Evolutionary conservation across 2,329 filamentous ascomycete genomes (phyloP).

Genomic region (Botrytis pseudocinerea): DNA sequence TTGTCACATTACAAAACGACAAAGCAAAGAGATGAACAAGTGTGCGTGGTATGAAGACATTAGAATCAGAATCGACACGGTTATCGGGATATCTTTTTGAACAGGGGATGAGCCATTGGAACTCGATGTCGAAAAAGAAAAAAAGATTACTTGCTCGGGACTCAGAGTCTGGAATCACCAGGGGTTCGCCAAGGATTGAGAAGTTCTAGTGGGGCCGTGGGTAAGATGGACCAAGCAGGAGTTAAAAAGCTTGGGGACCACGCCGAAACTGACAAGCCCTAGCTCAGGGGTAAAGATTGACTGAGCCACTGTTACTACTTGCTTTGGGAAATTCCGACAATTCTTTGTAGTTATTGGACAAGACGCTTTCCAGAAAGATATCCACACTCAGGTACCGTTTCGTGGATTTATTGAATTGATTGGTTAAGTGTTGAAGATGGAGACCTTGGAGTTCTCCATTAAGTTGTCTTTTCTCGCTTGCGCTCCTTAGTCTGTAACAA

Average conservation of each 20-base stretch:
- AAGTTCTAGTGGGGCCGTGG: not conserved
- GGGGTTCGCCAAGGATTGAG: slow-evolving; percentile 9
- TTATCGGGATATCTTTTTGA: slow-evolving; percentile 1
- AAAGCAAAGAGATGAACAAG: not conserved
- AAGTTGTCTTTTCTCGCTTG: slow-evolving; percentile 17
- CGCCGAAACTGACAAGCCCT: slow-evolving; percentile 6
- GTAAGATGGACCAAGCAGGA: slow-evolving; percentile 5
- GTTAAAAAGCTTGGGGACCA: not conserved
- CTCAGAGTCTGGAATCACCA: slow-evolving; percentile 19
- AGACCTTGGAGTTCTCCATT: not conserved
- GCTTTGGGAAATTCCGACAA: not conserved
- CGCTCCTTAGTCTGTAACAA: slow-evolving; percentile 12
- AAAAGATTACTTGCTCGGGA: slow-evolving; percentile 1
- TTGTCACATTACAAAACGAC: slow-evolving; percentile 1
- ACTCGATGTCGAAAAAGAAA: not conserved
- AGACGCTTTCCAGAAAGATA: not conserved
- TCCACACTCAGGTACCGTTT: slow-evolving; percentile 19
- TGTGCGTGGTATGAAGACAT: slow-evolving; percentile 18
- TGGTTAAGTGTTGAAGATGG: slow-evolving; percentile 6
- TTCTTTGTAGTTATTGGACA: slow-evolving; percentile 1
- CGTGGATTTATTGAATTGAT: not conserved
- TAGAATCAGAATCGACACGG: slow-evolving; percentile 11
- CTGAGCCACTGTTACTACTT: slow-evolving; percentile 12
- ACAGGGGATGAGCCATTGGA: slow-evolving; percentile 3
- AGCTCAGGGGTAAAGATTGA: slow-evolving; percentile 18